These are phyloP conservation scores for Phytophthora aleatoria DNA, from an alignment of 352 stramenopile genomes.

Conservation along the genomic window DNA sequence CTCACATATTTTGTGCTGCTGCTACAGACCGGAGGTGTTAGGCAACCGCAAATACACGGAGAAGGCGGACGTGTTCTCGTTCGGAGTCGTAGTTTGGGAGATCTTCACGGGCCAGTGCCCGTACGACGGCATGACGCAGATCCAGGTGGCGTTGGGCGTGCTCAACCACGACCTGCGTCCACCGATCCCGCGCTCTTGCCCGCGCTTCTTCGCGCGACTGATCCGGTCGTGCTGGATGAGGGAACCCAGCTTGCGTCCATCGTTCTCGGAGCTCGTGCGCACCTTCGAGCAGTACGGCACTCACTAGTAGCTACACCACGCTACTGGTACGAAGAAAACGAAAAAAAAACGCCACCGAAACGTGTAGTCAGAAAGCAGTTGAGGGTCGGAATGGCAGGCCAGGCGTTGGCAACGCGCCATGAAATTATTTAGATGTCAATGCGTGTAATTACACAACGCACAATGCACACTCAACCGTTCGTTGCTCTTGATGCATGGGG, in stretches of 20 bases:
- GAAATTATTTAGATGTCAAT: conserved; percentile 39
- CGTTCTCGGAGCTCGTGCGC: conserved; percentile 67
- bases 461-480: background rate
- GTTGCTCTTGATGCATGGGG: background rate
- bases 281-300: conserved; percentile 53
- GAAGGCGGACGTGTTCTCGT: conserved; percentile 94
- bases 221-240: conserved; percentile 83
- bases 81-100: conserved; percentile 94
- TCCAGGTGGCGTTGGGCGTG: conserved; percentile 81
- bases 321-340: conserved; percentile 21
- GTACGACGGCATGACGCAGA: conserved; percentile 91
- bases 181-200: conserved; percentile 61
- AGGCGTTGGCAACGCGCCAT: conserved; percentile 8
- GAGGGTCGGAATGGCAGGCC: conserved; percentile 8
- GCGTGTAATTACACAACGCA: conserved; percentile 6
- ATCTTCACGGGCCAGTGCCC: conserved; percentile 91
- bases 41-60: conserved; percentile 93
- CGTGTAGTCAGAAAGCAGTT: conserved; percentile 12
- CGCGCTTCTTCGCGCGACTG: conserved; percentile 72
- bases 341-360: conserved; percentile 15
- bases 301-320: conserved; percentile 17
- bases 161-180: conserved; percentile 82
- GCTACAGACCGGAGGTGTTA: conserved; percentile 78
- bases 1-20: conserved; percentile 17
- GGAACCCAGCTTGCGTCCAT: conserved; percentile 70